Conservation (phyloP, 2,329 filamentous ascomycete species). For the Xylaria sp. region DNA sequence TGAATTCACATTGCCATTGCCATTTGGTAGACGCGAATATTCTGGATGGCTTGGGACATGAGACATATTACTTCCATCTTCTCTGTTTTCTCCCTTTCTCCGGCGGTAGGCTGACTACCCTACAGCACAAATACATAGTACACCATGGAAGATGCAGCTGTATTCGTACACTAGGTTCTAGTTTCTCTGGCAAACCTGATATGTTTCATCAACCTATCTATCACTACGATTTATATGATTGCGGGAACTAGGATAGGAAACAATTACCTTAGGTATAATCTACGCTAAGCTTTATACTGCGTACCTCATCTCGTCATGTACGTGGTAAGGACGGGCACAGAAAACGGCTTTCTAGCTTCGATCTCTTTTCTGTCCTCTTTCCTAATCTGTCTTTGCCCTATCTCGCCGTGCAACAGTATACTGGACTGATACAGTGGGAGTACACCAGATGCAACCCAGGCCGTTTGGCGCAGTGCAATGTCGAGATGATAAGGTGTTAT, state of each 20-base stretch:
- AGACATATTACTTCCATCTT: neutral
- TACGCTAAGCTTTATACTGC: neutral
- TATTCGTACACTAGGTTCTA: neutral
- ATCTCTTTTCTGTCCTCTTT: conserved; percentile 21
- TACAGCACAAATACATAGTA: no score
- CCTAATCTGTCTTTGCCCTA: conserved; percentile 24
- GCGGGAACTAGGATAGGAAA: neutral
- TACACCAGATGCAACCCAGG: conserved; percentile 27
- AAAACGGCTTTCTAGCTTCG: conserved; percentile 3
- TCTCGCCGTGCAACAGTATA: neutral
- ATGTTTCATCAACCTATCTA: neutral
- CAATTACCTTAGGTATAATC: neutral
- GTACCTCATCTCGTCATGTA: neutral
- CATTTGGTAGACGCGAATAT: conserved; percentile 5
- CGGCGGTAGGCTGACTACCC: neutral
- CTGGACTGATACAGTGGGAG: neutral
- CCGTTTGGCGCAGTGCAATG: conserved; percentile 6
- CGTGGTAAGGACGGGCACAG: neutral
- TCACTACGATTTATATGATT: neutral
- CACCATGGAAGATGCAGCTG: neutral
- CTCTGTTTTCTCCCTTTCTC: neutral
- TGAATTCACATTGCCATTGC: conserved; percentile 12
- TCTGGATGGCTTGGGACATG: neutral
- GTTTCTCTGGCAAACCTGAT: neutral
- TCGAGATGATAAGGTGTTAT: conserved; percentile 11